Base-by-base conservation (phyloP, 768 basidiomycete genomes). In the Lactarius hatsudake region DNA sequence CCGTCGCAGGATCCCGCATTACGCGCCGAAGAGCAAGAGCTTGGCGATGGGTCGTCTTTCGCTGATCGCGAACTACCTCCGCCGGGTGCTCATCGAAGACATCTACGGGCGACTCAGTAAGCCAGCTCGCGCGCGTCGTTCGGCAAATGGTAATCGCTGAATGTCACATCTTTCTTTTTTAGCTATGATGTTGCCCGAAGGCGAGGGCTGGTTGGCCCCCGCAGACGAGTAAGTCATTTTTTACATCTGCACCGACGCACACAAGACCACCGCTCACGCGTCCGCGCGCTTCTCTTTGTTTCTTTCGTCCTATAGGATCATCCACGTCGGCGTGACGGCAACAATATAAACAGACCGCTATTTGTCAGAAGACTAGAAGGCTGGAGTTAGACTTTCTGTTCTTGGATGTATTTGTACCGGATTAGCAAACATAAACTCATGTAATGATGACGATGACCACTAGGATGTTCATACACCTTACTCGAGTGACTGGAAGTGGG, bases 131-230 rank as follows among this genome's bases (percentile, higher is more conserved):
- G n/a, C n/a, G n/a, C n/a, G 20, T 67, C 15, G 42, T 3, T 8
- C n/a, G 51, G 3, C 30, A 38, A 45, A 26, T 7, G 8, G 32
- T 12, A 30, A 28, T 38, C 18, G 45, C 23, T 62, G 45, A 62
- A 6, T 26, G 13, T 51, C 60, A 28, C 7, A 40, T 5, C n/a
- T 59, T 42, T 5, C 43, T 60, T 5, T 45, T 60, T 20, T 45
- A 84, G 85, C 79, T 2, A 82, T 81, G 0, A 85, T 87, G 81
- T 87, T 87, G 77, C 87, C 86, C 0, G 85, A 86, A 67, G 86
- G 84, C 0, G 84, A 76, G 1, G 85, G 83, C 66, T 87, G 86
- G 86, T 67, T 82, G 7, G 82, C 81, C 0, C 79, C 81, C n/a
- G 81, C 81, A 2, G 86, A 87, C 65, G 83, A 86, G 84, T 85